Conservation (phyloP, 768 basidiomycete genomes). For the Hericium erinaceus region DNA sequence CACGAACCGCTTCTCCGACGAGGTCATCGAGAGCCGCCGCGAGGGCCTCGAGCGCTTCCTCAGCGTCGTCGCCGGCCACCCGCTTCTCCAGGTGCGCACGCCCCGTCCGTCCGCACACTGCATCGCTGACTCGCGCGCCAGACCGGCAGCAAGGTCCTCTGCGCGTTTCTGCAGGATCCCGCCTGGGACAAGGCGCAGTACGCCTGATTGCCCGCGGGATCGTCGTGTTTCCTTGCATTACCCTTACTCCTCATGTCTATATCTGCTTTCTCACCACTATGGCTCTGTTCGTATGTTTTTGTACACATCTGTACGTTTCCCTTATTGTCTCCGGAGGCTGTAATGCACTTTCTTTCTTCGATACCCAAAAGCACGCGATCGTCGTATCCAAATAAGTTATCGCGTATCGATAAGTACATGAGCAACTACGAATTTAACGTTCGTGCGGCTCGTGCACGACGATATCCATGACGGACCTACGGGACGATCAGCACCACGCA, state of each 20-base stretch:
- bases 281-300: not conserved
- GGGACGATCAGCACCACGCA: constrained; percentile 3
- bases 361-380: not conserved
- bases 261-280: not conserved
- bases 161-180: constrained; percentile 92
- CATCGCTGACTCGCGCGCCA: constrained; percentile 18
- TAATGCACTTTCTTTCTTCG: not conserved
- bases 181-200: constrained; percentile 81
- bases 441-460: constrained; percentile 50
- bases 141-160: constrained; percentile 96
- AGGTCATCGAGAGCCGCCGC: constrained; percentile 86
- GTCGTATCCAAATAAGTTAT: not conserved
- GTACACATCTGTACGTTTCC: not conserved
- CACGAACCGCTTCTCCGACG: constrained; percentile 95
- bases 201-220: constrained; percentile 34
- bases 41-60: constrained; percentile 94
- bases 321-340: not conserved
- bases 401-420: not conserved
- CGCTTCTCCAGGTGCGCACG: constrained; percentile 74
- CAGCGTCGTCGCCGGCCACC: constrained; percentile 95
- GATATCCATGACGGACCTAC: constrained; percentile 65
- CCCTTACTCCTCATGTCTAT: not conserved
- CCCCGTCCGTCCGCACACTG: not conserved
- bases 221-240: not conserved
- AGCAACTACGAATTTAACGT: not conserved